These are phyloP conservation scores for Jaltomata sinuosa DNA, from an alignment of 257 asterid genomes.

Conservation along the genomic window DNA sequence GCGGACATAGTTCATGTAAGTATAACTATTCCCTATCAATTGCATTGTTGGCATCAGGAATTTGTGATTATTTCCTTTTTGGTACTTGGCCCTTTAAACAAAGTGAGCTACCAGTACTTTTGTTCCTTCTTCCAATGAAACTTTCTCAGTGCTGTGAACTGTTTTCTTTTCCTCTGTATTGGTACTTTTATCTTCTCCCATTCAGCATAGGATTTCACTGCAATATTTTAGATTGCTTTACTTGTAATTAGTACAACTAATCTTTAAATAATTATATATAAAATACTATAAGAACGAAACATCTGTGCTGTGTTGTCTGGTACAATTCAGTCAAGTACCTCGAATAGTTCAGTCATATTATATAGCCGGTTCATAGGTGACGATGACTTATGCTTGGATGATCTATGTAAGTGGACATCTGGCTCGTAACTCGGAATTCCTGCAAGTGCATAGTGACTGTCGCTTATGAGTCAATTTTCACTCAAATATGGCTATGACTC, in stretches of 20 bases:
- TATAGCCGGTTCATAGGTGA: not conserved
- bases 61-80: not conserved
- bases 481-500: not conserved
- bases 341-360: not conserved
- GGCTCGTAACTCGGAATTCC: not conserved
- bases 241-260: not conserved
- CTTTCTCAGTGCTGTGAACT: not conserved
- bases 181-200: not conserved
- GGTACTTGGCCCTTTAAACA: not conserved
- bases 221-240: not conserved
- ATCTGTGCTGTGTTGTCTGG: not conserved
- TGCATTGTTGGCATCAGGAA: not conserved
- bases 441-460: not conserved
- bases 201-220: not conserved
- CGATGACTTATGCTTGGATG: not conserved
- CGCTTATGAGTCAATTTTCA: not conserved
- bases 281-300: not conserved
- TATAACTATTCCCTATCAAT: constrained; percentile 1
- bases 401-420: not conserved
- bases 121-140: not conserved
- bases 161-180: not conserved
- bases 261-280: not conserved
- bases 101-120: not conserved
- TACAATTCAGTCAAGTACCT: not conserved
- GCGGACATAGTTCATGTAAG: constrained; percentile 96